Evolutionary conservation across 2,329 filamentous ascomycete species (phyloP), one percentile per base, ranked within the genome.

Genomic region (Orbilia quercus): DNA sequence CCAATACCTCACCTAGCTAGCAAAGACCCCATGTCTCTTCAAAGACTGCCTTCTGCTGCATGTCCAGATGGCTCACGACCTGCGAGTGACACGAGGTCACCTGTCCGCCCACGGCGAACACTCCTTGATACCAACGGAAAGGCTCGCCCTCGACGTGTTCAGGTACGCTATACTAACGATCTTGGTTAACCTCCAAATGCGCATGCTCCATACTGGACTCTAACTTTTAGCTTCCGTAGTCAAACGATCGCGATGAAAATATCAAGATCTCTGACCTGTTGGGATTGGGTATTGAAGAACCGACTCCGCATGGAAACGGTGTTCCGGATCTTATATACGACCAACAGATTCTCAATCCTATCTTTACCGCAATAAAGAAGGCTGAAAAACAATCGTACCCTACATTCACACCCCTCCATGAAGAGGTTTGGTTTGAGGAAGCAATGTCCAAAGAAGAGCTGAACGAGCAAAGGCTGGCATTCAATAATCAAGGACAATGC

Each of bases 391-490:
- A 31, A 36, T 5, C 25, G 1, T 64, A 45, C 28, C 62, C 50
- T 40, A n/a, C 9, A 4, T 65, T 57, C 22, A 57, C 62, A 14
- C 16, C 23, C 7, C 62, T 65, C 11, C 62, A 48, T 12, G 62
- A 65, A 7, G 40, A 47, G 11, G 44, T 57, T 12, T 57, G 50
- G 50, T 65, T 57, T 22, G 62, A 65, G 20, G 31, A 50, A 28
- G 20, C 62, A 1, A 45, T 65, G 40, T 55, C 62, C 6, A 57
- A 31, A 20, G 62, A 65, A 57, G 62, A 65, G 14, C 34, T 65
- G 6, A 16, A 25, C 3, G 59, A 42, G 40, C 67, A 72, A 18
- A 9, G 31, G 25, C 20, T 51, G 14, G 28, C 23, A 9, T 53
- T 36, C n/a, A 42, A 66, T 16, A 60, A 50, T 9, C 12, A 34